These are phyloP conservation scores for Aplosporella prunicola DNA, from an alignment of 2,329 filamentous ascomycete species.

Conservation along the genomic window DNA sequence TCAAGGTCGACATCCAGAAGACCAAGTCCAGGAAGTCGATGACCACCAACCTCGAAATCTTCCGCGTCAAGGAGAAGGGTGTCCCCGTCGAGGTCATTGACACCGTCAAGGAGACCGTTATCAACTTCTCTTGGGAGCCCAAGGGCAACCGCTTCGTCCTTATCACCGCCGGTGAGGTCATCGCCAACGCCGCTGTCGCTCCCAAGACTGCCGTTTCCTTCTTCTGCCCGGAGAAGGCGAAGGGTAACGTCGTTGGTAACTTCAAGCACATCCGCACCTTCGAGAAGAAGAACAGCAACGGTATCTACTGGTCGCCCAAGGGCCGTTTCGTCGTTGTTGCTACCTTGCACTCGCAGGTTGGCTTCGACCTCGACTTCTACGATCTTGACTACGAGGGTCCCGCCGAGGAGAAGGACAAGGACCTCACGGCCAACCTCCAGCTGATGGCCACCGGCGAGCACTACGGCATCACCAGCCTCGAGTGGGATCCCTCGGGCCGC, in stretches of 20 bases:
- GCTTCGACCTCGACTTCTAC: conserved; percentile 93
- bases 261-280: conserved; percentile 93
- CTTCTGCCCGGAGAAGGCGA: conserved; percentile 93
- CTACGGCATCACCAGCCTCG: conserved; percentile 94
- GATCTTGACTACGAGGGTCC: conserved; percentile 81
- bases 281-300: conserved; percentile 99
- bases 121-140: conserved; percentile 99
- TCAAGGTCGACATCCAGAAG: conserved; percentile 89
- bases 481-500: conserved; percentile 94
- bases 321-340: conserved; percentile 92
- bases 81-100: conserved; percentile 97
- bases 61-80: conserved; percentile 94
- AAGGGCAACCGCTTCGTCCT: conserved; percentile 96
- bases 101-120: conserved; percentile 94
- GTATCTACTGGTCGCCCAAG: conserved; percentile 97
- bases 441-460: conserved; percentile 90
- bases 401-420: conserved; percentile 87
- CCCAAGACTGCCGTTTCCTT: conserved; percentile 94
- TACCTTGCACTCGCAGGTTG: conserved; percentile 85
- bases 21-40: conserved; percentile 98
- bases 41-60: conserved; percentile 95
- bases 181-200: conserved; percentile 66
- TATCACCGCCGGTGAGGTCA: conserved; percentile 84
- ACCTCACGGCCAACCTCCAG: conserved; percentile 87
- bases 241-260: conserved; percentile 72